Evolutionary conservation across 2,329 filamentous ascomycete genomes (phyloP), one percentile per base, ranked within the genome.

Genomic region (Phyllosticta citribraziliensis): DNA sequence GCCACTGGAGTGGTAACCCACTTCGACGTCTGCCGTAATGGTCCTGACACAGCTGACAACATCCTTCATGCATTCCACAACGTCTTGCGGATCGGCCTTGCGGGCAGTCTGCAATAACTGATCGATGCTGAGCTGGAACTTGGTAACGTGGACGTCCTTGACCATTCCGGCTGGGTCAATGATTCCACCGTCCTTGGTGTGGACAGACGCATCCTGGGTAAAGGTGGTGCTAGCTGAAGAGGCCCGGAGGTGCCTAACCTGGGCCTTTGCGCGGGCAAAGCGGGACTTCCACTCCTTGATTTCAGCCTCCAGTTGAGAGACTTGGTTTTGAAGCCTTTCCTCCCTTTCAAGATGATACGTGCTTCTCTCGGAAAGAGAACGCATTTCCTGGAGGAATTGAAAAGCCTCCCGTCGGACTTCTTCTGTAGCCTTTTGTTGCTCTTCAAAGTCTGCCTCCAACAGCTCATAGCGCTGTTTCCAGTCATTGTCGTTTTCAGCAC

Each of bases 101-200:
- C 92, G 86, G 19, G 91, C 91, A 51, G 82, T 83, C 65, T 87
- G 87, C 40, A 99, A 80, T 50, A 97, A 81, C 68, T 97, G 93
- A 70, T 99, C 93, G 64, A 99, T 89, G 22, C 91, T 84, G 63
- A 97, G 87, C 73, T 99, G 94, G 78, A 96, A 97, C 70, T 90
- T 92, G 57, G 93, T 97, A 66, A 99, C 85, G 71, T 97, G 89
- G 12, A 97, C 83, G 73, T 97, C 94, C 75, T 89, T 92, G 67
- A 99, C 85, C 22, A 94, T 73, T 5, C 94, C 94, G 63, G 86
- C 83, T 12, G 87, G 83, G 47, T 88, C 82, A 47, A 57, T 55
- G 65, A 94, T 87, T 25, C 81, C 84, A 69, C 82, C 83, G 58
- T 89, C 85, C 57, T 83, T 83, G 51, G 86, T 75, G 64, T 86